Evolutionary conservation across 805 yeast genomes (phyloP).

Genomic region (Saccharomycodes ludwigii): DNA sequence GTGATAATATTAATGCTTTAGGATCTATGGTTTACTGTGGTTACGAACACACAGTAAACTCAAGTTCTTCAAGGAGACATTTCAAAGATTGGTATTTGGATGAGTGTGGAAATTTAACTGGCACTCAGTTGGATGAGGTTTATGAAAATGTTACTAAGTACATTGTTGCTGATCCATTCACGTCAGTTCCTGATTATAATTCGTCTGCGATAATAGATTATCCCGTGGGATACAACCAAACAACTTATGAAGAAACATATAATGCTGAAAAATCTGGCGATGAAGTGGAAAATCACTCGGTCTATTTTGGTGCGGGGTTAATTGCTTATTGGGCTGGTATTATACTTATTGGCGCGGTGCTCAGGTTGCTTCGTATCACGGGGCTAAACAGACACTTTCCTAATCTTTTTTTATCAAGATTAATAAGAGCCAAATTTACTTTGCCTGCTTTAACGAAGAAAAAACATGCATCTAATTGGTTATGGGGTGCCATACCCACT

Average conservation of each 20-base stretch:
- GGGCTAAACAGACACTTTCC: conserved; percentile 24
- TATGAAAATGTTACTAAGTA: conserved; percentile 34
- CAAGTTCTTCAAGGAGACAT: conserved; percentile 6
- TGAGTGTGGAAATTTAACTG: conserved; percentile 24
- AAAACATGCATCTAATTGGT: conserved; percentile 6
- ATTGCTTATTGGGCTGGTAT: conserved; percentile 39
- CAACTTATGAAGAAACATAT: neutral
- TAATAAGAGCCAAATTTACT: too few species aligned
- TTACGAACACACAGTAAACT: conserved; percentile 7
- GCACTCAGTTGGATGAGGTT: conserved; percentile 23
- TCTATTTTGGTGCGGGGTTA: conserved; percentile 33
- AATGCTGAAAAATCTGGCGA: conserved; percentile 1
- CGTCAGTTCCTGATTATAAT: conserved; percentile 19
- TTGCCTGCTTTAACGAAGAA: too few species aligned
- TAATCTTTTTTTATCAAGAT: too few species aligned
- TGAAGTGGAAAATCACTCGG: conserved; percentile 24
- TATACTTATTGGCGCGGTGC: conserved; percentile 17
- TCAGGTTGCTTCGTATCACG: neutral
- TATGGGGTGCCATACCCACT: conserved; percentile 5
- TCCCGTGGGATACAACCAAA: conserved; percentile 6
- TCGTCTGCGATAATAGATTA: too few species aligned
- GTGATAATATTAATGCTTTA: conserved; percentile 18
- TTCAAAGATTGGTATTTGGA: conserved; percentile 16
- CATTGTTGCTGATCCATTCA: conserved; percentile 26
- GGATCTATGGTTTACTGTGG: conserved; percentile 23